phyloP scores from a whole-genome alignment of 192 early-diverging fungal species.

The Podila verticillata region DNA sequence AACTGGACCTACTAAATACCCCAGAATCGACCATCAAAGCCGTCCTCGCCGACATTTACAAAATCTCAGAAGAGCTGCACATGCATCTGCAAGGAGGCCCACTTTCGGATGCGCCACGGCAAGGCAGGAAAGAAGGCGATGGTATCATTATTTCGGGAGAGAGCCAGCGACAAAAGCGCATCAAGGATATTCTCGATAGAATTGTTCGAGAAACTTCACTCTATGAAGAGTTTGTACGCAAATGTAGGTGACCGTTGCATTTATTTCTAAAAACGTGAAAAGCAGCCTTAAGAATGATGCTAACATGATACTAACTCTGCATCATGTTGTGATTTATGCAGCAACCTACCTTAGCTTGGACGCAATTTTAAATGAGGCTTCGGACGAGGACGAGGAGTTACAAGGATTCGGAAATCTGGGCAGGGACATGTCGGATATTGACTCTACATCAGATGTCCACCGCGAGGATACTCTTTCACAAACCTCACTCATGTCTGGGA shows the following conservation, averaged over 20 bases:
- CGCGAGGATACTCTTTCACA: slow-evolving; percentile 51
- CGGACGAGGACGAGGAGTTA: slow-evolving; percentile 57
- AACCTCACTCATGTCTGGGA: slow-evolving; percentile 33
- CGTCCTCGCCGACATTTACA: slow-evolving; percentile 59
- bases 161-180: slow-evolving; percentile 55
- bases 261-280: no score
- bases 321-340: slow-evolving; percentile 7
- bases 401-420: slow-evolving; percentile 40
- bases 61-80: slow-evolving; percentile 65
- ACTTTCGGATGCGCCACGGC: slow-evolving; percentile 43
- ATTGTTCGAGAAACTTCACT: slow-evolving; percentile 63
- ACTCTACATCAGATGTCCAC: slow-evolving; percentile 54
- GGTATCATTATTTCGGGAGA: slow-evolving; percentile 48
- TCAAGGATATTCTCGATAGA: slow-evolving; percentile 59
- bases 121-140: slow-evolving; percentile 15
- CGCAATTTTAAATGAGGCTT: slow-evolving; percentile 66
- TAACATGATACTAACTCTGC: neutral
- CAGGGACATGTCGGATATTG: slow-evolving; percentile 55
- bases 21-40: slow-evolving; percentile 64
- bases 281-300: no score
- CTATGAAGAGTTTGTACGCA: slow-evolving; percentile 72
- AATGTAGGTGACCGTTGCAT: slow-evolving; percentile 46
- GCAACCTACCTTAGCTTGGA: slow-evolving; percentile 65
- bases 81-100: slow-evolving; percentile 72
- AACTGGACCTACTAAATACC: slow-evolving; percentile 63